A percentile compares a stretch with the other conserved stretches of the same genome.
Conservation (phyloP, 2,329 filamentous ascomycete genomes). For the Hymenotorrendiella dingleyae region DNA sequence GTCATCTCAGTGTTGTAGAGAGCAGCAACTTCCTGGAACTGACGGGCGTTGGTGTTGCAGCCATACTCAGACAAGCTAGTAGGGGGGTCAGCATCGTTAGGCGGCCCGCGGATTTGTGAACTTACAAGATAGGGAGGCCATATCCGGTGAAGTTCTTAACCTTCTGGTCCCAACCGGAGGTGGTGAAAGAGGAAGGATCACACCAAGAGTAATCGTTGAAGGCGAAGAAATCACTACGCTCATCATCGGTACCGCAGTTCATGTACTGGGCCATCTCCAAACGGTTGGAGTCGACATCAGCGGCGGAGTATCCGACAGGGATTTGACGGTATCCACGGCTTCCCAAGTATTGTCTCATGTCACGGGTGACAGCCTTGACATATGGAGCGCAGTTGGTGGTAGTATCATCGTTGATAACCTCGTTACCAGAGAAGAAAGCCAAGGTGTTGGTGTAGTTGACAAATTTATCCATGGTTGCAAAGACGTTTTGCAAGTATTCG, state of each 20-base stretch:
- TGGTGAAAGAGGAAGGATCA: slow-evolving; percentile 51
- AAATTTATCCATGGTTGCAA: slow-evolving; percentile 65
- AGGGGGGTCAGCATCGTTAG: too few species aligned
- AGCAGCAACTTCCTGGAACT: slow-evolving; percentile 72
- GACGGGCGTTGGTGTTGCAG: slow-evolving; percentile 74
- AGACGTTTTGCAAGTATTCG: slow-evolving; percentile 64
- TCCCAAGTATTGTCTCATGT: slow-evolving; percentile 49
- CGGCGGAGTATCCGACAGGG: slow-evolving; percentile 55
- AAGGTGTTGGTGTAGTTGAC: slow-evolving; percentile 62
- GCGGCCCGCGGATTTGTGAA: neutral
- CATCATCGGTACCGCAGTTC: slow-evolving; percentile 64
- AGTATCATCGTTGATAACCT: slow-evolving; percentile 50
- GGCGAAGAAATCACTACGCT: slow-evolving; percentile 61
- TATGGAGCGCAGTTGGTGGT: slow-evolving; percentile 48
- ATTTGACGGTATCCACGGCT: slow-evolving; percentile 42
- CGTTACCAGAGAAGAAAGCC: slow-evolving; percentile 56
- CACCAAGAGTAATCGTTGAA: slow-evolving; percentile 66
- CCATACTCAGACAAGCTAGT: slow-evolving; percentile 75
- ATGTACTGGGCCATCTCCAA: slow-evolving; percentile 65
- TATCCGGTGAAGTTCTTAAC: slow-evolving; percentile 63
- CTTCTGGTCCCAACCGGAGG: slow-evolving; percentile 63
- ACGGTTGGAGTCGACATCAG: slow-evolving; percentile 64
- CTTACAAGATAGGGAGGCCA: slow-evolving; percentile 52
- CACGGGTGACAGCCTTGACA: slow-evolving; percentile 53
- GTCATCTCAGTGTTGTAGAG: slow-evolving; percentile 85